phyloP scores from a whole-genome alignment of 1,284 basidiomycete genomes.

The Sporisorium exsertum region DNA sequence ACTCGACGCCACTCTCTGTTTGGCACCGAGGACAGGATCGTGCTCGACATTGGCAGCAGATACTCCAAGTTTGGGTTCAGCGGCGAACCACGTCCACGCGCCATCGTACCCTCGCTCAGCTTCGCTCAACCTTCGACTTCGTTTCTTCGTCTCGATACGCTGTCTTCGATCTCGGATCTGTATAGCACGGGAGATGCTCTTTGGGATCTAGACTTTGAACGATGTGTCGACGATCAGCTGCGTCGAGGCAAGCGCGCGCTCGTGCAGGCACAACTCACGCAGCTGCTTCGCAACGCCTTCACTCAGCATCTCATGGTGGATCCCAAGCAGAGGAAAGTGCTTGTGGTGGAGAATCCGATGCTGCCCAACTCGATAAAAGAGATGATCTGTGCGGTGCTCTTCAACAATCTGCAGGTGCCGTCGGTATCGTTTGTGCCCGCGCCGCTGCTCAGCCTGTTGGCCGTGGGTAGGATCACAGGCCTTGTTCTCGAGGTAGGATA shows the following conservation, averaged over 20 bases:
- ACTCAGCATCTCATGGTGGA: slow-evolving; percentile 83
- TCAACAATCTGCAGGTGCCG: slow-evolving; percentile 90
- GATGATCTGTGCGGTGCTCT: slow-evolving; percentile 84
- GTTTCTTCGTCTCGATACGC: slow-evolving; percentile 21
- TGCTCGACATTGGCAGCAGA: slow-evolving; percentile 62
- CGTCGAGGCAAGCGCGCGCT: slow-evolving; percentile 43
- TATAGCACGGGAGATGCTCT: slow-evolving; percentile 35
- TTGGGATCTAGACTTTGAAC: slow-evolving; percentile 59
- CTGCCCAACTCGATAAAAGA: slow-evolving; percentile 88
- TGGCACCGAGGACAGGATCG: slow-evolving; percentile 59
- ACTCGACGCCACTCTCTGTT: slow-evolving; percentile 55
- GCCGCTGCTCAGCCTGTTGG: slow-evolving; percentile 83
- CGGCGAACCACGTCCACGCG: slow-evolving; percentile 62
- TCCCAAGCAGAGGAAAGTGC: slow-evolving; percentile 90
- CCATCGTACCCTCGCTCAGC: slow-evolving; percentile 69
- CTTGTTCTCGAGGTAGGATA: slow-evolving; percentile 92
- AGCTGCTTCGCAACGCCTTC: slow-evolving; percentile 55
- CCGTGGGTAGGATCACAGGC: slow-evolving; percentile 87
- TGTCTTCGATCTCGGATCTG: slow-evolving; percentile 12
- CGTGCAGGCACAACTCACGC: slow-evolving; percentile 51
- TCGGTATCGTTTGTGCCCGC: slow-evolving; percentile 84
- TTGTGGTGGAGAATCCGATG: slow-evolving; percentile 88
- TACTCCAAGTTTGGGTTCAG: slow-evolving; percentile 62
- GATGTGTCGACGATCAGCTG: slow-evolving; percentile 36
- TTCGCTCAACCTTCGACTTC: slow-evolving; percentile 38